Evolutionary conservation across 1,139 yeast genomes (phyloP), one percentile per base, ranked within the genome.

Genomic region (Saccharomyces hybrid): DNA sequence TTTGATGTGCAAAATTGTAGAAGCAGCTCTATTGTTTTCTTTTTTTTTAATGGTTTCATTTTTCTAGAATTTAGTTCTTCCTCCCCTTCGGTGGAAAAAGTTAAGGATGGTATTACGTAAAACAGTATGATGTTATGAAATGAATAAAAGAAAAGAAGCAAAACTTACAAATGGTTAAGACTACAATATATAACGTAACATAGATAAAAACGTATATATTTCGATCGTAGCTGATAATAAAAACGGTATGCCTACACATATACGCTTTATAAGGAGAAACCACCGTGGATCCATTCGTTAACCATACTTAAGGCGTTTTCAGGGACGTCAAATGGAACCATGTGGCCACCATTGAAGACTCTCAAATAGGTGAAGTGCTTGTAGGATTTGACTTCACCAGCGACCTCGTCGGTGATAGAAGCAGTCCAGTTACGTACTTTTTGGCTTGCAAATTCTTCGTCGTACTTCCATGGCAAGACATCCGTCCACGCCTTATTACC

Each of bases 401-500:
- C 84, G 58, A 73, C 69, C 66, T 78, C 74, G 48, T 82, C 82
- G 48, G 70, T 58, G 26, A 58, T 51, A 23, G 61, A 54, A 19
- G 71, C 71, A 3, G 55, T 63, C 73, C 79, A 72, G 42, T 73
- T 62, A 44, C 70, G 65, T 41, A 72, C 61, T 53, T 73, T 73
- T 44, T 82, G 77, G 48, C 73, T 71, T 38, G 67, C 62, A 57
- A 83, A 86, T 16, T 77, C 80, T 16, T 76, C 78, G 52, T 78
- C 73, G 52, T 83, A 83, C 41, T 82, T 73, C 88, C 90, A 86
- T 69, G 80, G 82, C 62, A 86, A 76, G 55, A 71, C 79, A 67
- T 86, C 77, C 46, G 89, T 75, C 95, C 93, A 86, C n/a, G 87
- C 93, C 68, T 80, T 80, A 74, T 86, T 86, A 70, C 95, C 95